Percentiles rank a stretch among this genome's conserved stretches.
phyloP scores from a whole-genome alignment of 768 basidiomycete species.

The Podaxis rugospora region DNA sequence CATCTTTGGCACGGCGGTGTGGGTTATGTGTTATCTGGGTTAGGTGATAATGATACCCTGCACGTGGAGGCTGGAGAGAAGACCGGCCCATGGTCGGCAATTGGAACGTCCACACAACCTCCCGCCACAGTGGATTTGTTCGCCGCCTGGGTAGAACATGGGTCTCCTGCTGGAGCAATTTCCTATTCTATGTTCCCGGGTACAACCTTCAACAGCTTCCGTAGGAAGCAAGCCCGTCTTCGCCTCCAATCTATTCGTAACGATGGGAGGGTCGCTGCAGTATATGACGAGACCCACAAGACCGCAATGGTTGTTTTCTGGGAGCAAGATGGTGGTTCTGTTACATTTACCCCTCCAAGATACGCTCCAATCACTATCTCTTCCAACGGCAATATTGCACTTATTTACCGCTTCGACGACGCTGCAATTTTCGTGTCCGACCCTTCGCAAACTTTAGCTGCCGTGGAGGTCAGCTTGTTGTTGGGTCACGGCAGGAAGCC shows the following conservation, averaged over 20 bases:
- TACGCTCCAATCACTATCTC: conserved; percentile 27
- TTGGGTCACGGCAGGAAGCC: conserved; percentile 22
- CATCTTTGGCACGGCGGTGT: conserved; percentile 63
- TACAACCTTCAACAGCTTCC: conserved; percentile 33
- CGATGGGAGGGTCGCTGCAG: conserved; percentile 43
- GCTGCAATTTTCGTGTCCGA: conserved; percentile 56
- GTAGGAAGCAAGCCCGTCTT: conserved; percentile 26
- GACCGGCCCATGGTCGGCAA: conserved; percentile 55
- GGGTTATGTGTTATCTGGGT: conserved; percentile 50
- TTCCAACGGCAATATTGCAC: conserved; percentile 35
- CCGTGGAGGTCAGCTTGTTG: conserved; percentile 32
- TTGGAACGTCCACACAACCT: conserved; percentile 61
- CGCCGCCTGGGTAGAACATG: conserved; percentile 54
- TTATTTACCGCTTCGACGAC: conserved; percentile 38
- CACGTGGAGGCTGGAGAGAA: conserved; percentile 39
- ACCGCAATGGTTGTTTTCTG: conserved; percentile 55
- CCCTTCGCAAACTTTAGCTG: conserved; percentile 50
- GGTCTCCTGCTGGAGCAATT: conserved; percentile 27
- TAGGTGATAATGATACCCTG: conserved; percentile 21
- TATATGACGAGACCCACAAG: conserved; percentile 37
- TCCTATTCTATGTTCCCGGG: conserved; percentile 59
- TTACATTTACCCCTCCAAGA: conserved; percentile 27
- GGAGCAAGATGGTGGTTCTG: conserved; percentile 40
- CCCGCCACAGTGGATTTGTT: conserved; percentile 58
- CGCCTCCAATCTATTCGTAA: conserved; percentile 39